A percentile compares a stretch with the other conserved stretches of the same genome.
Evolutionary conservation across 805 yeast genomes (phyloP).

Genomic region (Teunomyces funiuensis): DNA sequence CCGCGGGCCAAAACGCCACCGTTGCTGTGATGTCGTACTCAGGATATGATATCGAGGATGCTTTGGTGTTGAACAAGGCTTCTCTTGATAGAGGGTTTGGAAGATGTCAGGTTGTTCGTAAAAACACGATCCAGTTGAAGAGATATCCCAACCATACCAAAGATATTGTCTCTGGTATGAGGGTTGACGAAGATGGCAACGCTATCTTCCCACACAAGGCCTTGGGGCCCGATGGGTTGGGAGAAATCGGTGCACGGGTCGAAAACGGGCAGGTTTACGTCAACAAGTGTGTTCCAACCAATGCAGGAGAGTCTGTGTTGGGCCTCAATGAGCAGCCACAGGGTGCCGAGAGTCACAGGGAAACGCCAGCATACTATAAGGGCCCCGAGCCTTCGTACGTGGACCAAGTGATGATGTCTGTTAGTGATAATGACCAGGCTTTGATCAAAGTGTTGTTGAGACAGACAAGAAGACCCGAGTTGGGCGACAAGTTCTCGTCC

Average conservation of each 20-base stretch:
- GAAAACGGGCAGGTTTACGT: slow-evolving; percentile 93
- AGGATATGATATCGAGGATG: slow-evolving; percentile 99
- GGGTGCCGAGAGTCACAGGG: slow-evolving; percentile 67
- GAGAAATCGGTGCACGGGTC: slow-evolving; percentile 90
- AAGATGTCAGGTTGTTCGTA: slow-evolving; percentile 92
- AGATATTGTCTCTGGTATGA: slow-evolving; percentile 89
- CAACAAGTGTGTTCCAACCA: slow-evolving; percentile 88
- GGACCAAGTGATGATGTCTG: slow-evolving; percentile 97
- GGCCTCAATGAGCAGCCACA: slow-evolving; percentile 34
- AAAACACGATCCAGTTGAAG: slow-evolving; percentile 85
- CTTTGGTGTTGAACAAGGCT: slow-evolving; percentile 88
- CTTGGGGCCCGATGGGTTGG: slow-evolving; percentile 92
- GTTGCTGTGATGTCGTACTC: slow-evolving; percentile 99
- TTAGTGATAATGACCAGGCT: slow-evolving; percentile 92
- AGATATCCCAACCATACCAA: slow-evolving; percentile 92
- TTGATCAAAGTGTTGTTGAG: slow-evolving; percentile 86
- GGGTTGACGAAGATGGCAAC: slow-evolving; percentile 75
- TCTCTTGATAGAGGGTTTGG: slow-evolving; percentile 97
- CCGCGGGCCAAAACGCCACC: slow-evolving; percentile 98
- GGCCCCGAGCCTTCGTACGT: slow-evolving; percentile 95
- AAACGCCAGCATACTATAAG: slow-evolving; percentile 86
- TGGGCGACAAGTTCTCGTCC: slow-evolving; percentile 96
- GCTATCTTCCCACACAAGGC: slow-evolving; percentile 86
- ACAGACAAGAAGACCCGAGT: slow-evolving; percentile 95
- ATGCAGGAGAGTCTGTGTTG: slow-evolving; percentile 67